Evolutionary conservation across 2,329 filamentous ascomycete genomes (phyloP).

Genomic region (Hypoxylon sp.): DNA sequence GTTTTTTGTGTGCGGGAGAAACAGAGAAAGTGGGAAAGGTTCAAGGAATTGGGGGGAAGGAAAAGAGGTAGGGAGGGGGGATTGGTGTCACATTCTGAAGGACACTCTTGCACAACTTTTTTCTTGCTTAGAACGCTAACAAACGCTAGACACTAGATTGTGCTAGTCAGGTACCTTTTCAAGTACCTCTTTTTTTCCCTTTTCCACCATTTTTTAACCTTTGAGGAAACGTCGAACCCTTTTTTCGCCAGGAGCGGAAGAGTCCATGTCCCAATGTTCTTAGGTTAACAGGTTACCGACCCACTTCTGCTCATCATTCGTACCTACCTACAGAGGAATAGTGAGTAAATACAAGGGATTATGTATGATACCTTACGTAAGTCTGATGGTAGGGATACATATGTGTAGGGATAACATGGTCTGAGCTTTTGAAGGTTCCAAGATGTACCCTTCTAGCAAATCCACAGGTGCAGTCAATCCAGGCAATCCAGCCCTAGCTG

Average conservation of each 20-base stretch:
- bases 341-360: neutral
- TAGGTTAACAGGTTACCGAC: conserved; percentile 28
- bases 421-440: conserved; percentile 14
- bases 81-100: conserved; percentile 45
- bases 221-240: neutral
- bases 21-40: conserved; percentile 47
- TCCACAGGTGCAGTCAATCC: too few relatives aligned
- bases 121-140: conserved; percentile 7
- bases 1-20: conserved; percentile 48
- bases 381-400: conserved; percentile 27
- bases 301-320: conserved; percentile 20
- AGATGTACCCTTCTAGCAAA: conserved; percentile 23
- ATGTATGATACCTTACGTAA: conserved; percentile 35
- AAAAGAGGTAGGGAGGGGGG: conserved; percentile 35
- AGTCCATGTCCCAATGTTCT: too few relatives aligned
- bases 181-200: conserved; percentile 12
- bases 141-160: conserved; percentile 6
- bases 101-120: conserved; percentile 19
- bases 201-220: conserved; percentile 10
- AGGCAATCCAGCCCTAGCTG: conserved; percentile 32
- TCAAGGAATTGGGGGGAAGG: conserved; percentile 40
- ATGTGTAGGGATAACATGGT: conserved; percentile 17
- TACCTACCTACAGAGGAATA: conserved; percentile 1
- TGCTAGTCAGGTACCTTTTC: conserved; percentile 30
- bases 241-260: conserved; percentile 35